These are phyloP conservation scores for Boletus reticulatus DNA, from an alignment of 768 basidiomycete species.

Conservation along the genomic window DNA sequence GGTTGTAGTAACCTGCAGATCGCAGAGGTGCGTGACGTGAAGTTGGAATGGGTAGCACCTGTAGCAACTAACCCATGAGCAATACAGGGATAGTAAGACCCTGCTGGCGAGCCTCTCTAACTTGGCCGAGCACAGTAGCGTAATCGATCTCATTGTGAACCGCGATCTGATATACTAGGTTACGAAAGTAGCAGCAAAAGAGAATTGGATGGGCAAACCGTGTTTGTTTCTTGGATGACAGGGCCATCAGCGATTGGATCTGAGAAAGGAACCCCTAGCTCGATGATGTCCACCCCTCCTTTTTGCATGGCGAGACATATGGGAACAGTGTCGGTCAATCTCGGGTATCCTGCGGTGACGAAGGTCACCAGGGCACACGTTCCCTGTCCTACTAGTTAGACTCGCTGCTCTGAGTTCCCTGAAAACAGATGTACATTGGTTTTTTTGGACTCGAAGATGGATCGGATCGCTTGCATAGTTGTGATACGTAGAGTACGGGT, in stretches of 20 bases:
- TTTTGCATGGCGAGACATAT: constrained; percentile 89
- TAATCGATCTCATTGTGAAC: constrained; percentile 81
- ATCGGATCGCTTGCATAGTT: constrained; percentile 28
- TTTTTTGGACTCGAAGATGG: constrained; percentile 28
- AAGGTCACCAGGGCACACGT: constrained; percentile 76
- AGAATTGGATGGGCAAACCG: constrained; percentile 40
- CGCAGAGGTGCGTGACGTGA: not conserved
- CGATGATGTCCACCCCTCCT: constrained; percentile 93
- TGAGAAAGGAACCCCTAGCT: constrained; percentile 77
- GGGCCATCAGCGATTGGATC: constrained; percentile 97
- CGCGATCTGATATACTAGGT: constrained; percentile 60
- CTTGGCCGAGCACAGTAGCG: constrained; percentile 63
- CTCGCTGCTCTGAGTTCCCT: too few relatives aligned
- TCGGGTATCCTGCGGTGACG: constrained; percentile 93
- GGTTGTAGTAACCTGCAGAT: constrained; percentile 90
- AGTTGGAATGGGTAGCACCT: not conserved
- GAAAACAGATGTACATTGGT: constrained; percentile 7
- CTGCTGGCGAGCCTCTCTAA: constrained; percentile 75
- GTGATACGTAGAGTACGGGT: not conserved
- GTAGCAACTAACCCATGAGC: constrained; percentile 25
- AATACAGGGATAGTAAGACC: constrained; percentile 85
- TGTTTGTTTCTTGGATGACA: constrained; percentile 89
- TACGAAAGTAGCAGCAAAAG: not conserved
- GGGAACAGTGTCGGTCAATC: constrained; percentile 73
- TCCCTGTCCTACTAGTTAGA: constrained; percentile 24